These are phyloP conservation scores for Coleophoma crateriformis DNA, from an alignment of 2,329 filamentous ascomycete genomes.

Conservation along the genomic window DNA sequence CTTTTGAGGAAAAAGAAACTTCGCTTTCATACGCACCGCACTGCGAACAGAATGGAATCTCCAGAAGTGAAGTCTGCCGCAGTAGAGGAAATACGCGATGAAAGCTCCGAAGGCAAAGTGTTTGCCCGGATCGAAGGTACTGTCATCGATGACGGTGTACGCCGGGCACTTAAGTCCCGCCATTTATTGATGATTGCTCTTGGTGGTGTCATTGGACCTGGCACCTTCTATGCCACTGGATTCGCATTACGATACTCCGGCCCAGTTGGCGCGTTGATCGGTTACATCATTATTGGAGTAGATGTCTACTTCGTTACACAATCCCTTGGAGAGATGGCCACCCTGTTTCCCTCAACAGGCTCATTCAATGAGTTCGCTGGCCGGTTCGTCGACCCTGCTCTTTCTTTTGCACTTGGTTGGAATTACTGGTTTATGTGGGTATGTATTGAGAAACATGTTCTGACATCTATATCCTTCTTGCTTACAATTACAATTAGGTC, in stretches of 20 bases:
- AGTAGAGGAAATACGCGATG: too few relatives aligned
- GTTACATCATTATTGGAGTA: slow-evolving; percentile 1
- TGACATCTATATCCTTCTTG: neutral
- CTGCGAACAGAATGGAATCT: too few relatives aligned
- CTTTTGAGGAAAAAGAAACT: too few relatives aligned
- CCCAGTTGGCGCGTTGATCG: neutral
- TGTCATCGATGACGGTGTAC: slow-evolving; percentile 21
- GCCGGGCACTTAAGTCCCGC: slow-evolving; percentile 41
- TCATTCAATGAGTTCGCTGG: slow-evolving; percentile 23
- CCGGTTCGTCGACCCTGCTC: slow-evolving; percentile 42
- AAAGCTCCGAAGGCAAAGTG: neutral
- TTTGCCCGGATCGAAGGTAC: neutral
- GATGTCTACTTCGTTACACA: slow-evolving; percentile 37
- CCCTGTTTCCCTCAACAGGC: slow-evolving; percentile 22
- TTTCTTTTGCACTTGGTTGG: slow-evolving; percentile 42
- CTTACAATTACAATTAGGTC: slow-evolving; percentile 48
- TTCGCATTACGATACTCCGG: neutral
- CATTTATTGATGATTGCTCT: slow-evolving; percentile 60
- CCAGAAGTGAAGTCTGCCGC: too few relatives aligned
- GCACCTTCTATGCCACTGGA: neutral
- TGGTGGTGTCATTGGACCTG: slow-evolving; percentile 34
- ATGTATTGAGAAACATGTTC: neutral
- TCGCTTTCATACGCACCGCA: too few relatives aligned
- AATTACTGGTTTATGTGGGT: slow-evolving; percentile 38
- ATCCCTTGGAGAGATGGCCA: slow-evolving; percentile 50